phyloP scores from a whole-genome alignment of 768 basidiomycete genomes.

The Mrakia gelida region DNA sequence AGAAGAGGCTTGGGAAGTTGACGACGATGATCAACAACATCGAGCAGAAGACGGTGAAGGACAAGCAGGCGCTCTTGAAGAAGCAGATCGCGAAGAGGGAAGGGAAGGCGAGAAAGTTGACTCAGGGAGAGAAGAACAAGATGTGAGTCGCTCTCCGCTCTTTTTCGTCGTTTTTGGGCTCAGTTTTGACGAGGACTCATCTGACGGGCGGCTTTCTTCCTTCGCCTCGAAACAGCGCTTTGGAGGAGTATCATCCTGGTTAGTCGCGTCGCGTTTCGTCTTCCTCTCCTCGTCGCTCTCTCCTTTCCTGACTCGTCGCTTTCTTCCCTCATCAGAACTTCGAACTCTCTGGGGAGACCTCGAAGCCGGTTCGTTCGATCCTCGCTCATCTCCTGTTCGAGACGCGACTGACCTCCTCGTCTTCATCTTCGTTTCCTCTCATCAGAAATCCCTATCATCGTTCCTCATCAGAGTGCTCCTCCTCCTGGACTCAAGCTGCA shows the following conservation, averaged over 20 bases:
- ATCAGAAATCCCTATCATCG: slow-evolving; percentile 52
- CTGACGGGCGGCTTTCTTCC: slow-evolving; percentile 31
- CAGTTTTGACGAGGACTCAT: slow-evolving; percentile 9
- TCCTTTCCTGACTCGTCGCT: not conserved
- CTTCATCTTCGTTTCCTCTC: no score
- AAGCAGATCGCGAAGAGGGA: slow-evolving; percentile 58
- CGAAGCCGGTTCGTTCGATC: slow-evolving; percentile 47
- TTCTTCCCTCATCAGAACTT: slow-evolving; percentile 53
- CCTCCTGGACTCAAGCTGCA: slow-evolving; percentile 77
- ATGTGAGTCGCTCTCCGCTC: slow-evolving; percentile 46
- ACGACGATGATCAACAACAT: slow-evolving; percentile 24
- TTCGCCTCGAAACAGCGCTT: slow-evolving; percentile 10
- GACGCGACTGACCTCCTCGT: not conserved
- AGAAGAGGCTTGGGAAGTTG: not conserved
- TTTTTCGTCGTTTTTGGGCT: slow-evolving; percentile 5
- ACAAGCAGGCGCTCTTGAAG: slow-evolving; percentile 46
- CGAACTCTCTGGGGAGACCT: slow-evolving; percentile 83
- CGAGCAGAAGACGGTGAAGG: slow-evolving; percentile 26
- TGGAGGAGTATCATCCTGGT: slow-evolving; percentile 59
- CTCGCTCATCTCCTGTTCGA: not conserved
- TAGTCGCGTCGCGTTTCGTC: not conserved
- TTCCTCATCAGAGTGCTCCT: slow-evolving; percentile 68
- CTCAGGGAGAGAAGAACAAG: slow-evolving; percentile 48
- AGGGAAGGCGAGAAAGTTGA: slow-evolving; percentile 54
- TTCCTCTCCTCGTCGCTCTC: not conserved